These are phyloP conservation scores for Podospora pseudopauciseta DNA, from an alignment of 495 filamentous ascomycete genomes.

Conservation along the genomic window DNA sequence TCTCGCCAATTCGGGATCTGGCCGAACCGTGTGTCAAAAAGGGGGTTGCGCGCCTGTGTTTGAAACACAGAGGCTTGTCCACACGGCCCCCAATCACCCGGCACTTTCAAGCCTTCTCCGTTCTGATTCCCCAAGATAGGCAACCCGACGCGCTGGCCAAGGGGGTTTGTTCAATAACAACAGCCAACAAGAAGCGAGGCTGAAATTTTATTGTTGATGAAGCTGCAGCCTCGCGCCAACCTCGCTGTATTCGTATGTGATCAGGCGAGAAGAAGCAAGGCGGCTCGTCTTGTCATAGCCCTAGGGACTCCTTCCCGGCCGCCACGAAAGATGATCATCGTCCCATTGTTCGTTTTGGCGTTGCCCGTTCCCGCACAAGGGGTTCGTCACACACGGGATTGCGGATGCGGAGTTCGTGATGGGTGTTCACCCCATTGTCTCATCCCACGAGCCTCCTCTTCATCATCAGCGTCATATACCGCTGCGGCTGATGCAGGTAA, in stretches of 20 bases:
- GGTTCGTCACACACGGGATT: neutral
- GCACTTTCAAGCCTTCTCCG: neutral
- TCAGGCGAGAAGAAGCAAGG: neutral
- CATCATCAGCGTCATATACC: neutral
- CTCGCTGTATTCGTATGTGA: neutral
- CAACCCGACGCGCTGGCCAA: neutral
- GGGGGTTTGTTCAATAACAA: neutral
- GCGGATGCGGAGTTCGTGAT: neutral
- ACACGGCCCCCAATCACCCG: constrained; percentile 6
- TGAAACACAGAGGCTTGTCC: constrained; percentile 17
- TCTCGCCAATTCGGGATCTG: constrained; percentile 10
- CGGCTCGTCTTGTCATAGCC: neutral
- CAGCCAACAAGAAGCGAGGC: neutral
- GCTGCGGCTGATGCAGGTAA: neutral
- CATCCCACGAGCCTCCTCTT: neutral
- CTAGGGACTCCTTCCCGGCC: neutral
- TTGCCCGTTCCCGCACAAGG: neutral
- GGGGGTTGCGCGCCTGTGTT: constrained; percentile 6
- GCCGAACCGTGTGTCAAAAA: constrained; percentile 20
- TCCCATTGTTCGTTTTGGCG: neutral
- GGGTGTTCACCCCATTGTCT: neutral
- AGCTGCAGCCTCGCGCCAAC: constrained; percentile 11
- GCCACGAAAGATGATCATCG: neutral
- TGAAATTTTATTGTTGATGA: neutral
- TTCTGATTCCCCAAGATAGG: neutral